Conservation (phyloP, 1,139 yeast species). For the Hyphopichia burtonii region DNA sequence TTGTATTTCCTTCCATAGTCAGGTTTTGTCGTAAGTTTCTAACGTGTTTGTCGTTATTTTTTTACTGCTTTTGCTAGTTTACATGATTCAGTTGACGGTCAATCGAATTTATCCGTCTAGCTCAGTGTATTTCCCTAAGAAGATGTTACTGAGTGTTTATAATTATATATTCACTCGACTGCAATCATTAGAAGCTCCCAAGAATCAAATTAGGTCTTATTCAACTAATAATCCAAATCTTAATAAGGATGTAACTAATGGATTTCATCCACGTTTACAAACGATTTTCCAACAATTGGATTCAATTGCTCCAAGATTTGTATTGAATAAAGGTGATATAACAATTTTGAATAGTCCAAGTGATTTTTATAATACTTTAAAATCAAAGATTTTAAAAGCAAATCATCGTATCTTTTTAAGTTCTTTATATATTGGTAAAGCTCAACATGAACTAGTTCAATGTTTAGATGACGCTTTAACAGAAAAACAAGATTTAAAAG, state of each 20-base stretch:
- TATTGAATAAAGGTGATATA: slow-evolving; percentile 57
- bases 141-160: slow-evolving; percentile 16
- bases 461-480: slow-evolving; percentile 58
- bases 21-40: too few species aligned
- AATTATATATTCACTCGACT: slow-evolving; percentile 11
- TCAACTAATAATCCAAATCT: slow-evolving; percentile 31
- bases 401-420: slow-evolving; percentile 72
- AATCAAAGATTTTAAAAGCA: slow-evolving; percentile 52
- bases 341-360: slow-evolving; percentile 64
- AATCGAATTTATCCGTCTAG: neutral
- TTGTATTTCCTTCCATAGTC: too few species aligned
- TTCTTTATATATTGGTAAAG: slow-evolving; percentile 81
- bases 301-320: slow-evolving; percentile 69
- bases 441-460: slow-evolving; percentile 72
- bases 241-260: slow-evolving; percentile 13
- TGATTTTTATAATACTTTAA: slow-evolving; percentile 65
- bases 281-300: slow-evolving; percentile 58
- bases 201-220: slow-evolving; percentile 13
- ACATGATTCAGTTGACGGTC: slow-evolving; percentile 2
- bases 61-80: neutral
- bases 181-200: neutral
- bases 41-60: neutral
- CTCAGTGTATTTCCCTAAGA: slow-evolving; percentile 2
- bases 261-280: slow-evolving; percentile 50
- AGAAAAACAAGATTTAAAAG: slow-evolving; percentile 58